Conservation (phyloP, 2,329 filamentous ascomycete species). For the Cyclaneusma minus region DNA sequence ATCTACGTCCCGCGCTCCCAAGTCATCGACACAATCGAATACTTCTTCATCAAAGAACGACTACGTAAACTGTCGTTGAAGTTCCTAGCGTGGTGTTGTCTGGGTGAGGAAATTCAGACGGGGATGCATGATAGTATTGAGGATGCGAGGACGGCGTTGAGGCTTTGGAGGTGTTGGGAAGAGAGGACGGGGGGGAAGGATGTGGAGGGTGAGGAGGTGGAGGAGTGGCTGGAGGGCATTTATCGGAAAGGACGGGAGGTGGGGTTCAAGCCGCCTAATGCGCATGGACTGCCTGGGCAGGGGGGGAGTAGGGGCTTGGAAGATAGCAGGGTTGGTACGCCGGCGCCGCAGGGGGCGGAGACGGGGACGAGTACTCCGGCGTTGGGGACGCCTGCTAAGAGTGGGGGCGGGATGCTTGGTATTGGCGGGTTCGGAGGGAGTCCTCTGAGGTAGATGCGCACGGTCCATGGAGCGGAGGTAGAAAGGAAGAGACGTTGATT, state of each 20-base stretch:
- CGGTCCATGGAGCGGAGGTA: too few relatives aligned
- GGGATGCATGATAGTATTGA: constrained; percentile 92
- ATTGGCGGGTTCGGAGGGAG: too few relatives aligned
- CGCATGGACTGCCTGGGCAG: constrained; percentile 2
- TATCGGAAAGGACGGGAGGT: constrained; percentile 50
- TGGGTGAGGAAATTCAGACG: constrained; percentile 88
- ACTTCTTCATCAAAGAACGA: constrained; percentile 71
- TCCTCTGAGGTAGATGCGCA: too few relatives aligned
- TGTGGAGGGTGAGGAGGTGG: constrained; percentile 70
- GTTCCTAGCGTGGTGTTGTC: constrained; percentile 79
- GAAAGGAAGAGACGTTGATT: too few relatives aligned
- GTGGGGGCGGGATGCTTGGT: constrained; percentile 1
- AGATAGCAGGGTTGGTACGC: constrained; percentile 1
- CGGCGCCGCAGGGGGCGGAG: constrained; percentile 1
- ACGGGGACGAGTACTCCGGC: too few relatives aligned
- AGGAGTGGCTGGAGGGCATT: constrained; percentile 74
- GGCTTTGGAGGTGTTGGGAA: constrained; percentile 66
- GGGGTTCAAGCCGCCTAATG: constrained; percentile 37
- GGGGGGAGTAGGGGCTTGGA: constrained; percentile 1
- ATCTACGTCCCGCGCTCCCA: constrained; percentile 85
- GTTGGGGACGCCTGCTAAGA: constrained; percentile 1
- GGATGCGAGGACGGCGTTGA: constrained; percentile 79
- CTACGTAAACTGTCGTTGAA: constrained; percentile 80
- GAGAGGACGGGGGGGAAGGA: too few relatives aligned
- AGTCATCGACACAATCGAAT: constrained; percentile 84